Evolutionary conservation across 2,329 filamentous ascomycete genomes (phyloP).

Genomic region (Camillea tinctor): DNA sequence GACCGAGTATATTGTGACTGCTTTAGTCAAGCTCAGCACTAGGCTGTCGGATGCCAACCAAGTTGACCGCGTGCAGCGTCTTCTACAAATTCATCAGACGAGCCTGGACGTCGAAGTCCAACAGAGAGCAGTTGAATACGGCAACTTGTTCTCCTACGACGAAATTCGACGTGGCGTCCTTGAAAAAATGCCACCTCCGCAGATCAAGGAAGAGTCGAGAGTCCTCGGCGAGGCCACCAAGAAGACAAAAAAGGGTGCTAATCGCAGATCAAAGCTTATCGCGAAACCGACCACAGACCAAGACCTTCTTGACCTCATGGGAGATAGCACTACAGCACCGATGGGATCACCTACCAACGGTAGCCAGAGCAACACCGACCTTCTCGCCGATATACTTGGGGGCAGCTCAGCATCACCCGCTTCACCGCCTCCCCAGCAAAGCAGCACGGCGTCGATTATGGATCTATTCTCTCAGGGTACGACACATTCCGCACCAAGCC

Average conservation of each 20-base stretch:
- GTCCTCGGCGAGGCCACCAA: conserved; percentile 80
- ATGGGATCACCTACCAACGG: conserved; percentile 53
- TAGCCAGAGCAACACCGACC: conserved; percentile 73
- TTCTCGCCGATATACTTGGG: conserved; percentile 82
- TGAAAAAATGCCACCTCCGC: conserved; percentile 96
- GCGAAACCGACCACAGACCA: conserved; percentile 79
- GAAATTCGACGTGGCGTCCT: conserved; percentile 84
- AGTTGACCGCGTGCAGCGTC: conserved; percentile 76
- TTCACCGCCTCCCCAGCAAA: conserved; percentile 53
- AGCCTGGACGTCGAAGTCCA: conserved; percentile 95
- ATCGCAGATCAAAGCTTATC: conserved; percentile 69
- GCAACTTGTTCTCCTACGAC: conserved; percentile 90
- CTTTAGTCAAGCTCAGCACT: conserved; percentile 91
- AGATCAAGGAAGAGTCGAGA: conserved; percentile 92
- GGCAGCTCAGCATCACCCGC: conserved; percentile 63
- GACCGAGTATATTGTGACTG: conserved; percentile 93
- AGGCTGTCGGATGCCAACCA: conserved; percentile 81
- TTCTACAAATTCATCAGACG: conserved; percentile 75
- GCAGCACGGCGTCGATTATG: conserved; percentile 75
- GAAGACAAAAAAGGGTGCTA: conserved; percentile 65
- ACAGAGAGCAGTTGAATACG: conserved; percentile 92
- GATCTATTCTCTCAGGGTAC: conserved; percentile 68
- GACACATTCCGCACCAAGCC: conserved; percentile 41
- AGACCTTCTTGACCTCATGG: conserved; percentile 92
- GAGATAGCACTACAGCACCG: conserved; percentile 65